Conservation (phyloP, 2,329 filamentous ascomycete genomes). For the Phoma sp. region DNA sequence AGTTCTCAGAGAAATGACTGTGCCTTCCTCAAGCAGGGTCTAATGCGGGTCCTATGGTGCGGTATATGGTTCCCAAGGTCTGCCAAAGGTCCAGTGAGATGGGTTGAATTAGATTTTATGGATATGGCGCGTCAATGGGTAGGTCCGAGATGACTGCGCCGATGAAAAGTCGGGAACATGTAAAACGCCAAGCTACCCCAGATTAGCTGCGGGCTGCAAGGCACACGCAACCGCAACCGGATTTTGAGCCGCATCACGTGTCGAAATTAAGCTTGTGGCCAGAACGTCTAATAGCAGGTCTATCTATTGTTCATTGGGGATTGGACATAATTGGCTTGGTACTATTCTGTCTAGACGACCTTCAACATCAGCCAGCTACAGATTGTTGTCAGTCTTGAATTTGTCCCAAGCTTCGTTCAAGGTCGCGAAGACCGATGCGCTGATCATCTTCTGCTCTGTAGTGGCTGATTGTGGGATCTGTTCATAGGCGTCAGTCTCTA, state of each 20-base stretch:
- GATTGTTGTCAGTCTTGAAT: conserved; percentile 66
- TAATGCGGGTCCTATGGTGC: no score
- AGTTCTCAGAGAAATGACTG: conserved; percentile 3
- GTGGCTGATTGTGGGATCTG: conserved; percentile 67
- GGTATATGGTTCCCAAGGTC: not conserved
- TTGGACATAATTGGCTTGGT: no score
- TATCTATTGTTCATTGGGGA: no score
- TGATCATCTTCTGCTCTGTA: conserved; percentile 71
- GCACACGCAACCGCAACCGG: conserved; percentile 13
- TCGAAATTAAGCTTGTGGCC: no score
- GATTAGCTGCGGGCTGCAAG: conserved; percentile 24
- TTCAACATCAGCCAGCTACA: conserved; percentile 11
- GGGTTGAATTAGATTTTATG: not conserved
- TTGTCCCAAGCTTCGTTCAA: conserved; percentile 73
- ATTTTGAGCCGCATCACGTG: conserved; percentile 24
- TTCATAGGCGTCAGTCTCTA: conserved; percentile 3
- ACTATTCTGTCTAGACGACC: no score
- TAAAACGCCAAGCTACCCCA: conserved; percentile 28
- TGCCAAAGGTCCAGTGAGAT: not conserved
- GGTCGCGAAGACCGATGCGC: conserved; percentile 67
- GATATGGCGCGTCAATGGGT: not conserved
- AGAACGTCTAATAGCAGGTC: no score
- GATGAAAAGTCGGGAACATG: conserved; percentile 25
- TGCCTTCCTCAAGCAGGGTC: not conserved
- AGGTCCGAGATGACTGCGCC: conserved; percentile 21